These are phyloP conservation scores for Candida railenensis DNA, from an alignment of 805 yeast genomes.

Conservation along the genomic window DNA sequence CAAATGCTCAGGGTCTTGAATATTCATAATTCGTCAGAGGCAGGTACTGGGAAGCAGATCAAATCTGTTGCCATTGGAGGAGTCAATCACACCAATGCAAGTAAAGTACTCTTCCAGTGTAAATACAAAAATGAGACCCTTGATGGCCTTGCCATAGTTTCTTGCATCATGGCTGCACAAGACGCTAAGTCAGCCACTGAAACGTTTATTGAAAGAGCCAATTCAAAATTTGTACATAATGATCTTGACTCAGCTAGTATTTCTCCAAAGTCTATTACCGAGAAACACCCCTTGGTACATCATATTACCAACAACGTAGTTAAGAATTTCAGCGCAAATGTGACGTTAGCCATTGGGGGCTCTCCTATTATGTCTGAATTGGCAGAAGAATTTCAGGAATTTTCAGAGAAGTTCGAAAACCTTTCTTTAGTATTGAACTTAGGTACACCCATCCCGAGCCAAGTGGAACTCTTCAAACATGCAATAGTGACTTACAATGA, in stretches of 20 bases:
- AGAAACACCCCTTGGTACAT: constrained; percentile 63
- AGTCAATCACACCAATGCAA: constrained; percentile 60
- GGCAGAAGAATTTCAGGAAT: constrained; percentile 61
- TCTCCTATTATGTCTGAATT: constrained; percentile 89
- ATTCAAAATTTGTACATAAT: constrained; percentile 18
- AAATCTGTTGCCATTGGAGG: constrained; percentile 83
- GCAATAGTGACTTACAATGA: constrained; percentile 63
- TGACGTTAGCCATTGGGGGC: constrained; percentile 78
- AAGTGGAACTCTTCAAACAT: constrained; percentile 39
- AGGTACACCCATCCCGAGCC: constrained; percentile 61
- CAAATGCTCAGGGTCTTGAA: constrained; percentile 47
- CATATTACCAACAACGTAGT: constrained; percentile 90
- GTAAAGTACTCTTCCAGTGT: constrained; percentile 54
- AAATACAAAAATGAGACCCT: constrained; percentile 40
- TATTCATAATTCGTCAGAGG: constrained; percentile 18
- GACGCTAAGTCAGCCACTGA: constrained; percentile 55
- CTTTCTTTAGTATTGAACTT: constrained; percentile 66
- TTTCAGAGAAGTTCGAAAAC: constrained; percentile 51
- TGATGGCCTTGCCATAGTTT: constrained; percentile 89
- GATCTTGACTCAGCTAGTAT: neutral
- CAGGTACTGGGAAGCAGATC: constrained; percentile 34
- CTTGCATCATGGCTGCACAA: constrained; percentile 70
- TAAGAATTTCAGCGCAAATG: constrained; percentile 83
- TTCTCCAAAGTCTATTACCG: too few species aligned
- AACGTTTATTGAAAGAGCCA: constrained; percentile 27